Percentiles rank a stretch among this genome's conserved stretches.
Conservation (phyloP, 1,139 yeast species). For the Chernovozyma sophiae-reginae region DNA sequence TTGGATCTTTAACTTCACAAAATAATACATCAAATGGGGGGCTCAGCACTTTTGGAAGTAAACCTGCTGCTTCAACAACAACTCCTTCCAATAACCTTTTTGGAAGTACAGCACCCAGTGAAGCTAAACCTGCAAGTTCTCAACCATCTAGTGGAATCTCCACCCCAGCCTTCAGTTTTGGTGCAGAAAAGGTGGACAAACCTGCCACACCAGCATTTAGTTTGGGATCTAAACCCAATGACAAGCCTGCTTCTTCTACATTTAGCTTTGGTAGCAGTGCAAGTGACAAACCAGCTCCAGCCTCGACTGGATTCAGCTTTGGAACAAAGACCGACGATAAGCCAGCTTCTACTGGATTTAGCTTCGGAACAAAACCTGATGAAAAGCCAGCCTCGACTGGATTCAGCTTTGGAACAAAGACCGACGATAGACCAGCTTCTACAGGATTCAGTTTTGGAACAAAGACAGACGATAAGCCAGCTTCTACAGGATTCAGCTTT, state of each 20-base stretch:
- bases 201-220: constrained; percentile 12
- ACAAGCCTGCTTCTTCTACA: constrained; percentile 10
- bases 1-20: too few relatives aligned
- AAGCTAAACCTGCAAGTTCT: too few relatives aligned
- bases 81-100: too few relatives aligned
- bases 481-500: constrained; percentile 13
- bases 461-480: constrained; percentile 11
- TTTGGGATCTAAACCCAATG: constrained; percentile 13
- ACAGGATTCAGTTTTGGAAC: constrained; percentile 17
- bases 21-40: too few relatives aligned
- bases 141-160: too few relatives aligned
- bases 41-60: too few relatives aligned
- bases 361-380: constrained; percentile 20
- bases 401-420: constrained; percentile 14
- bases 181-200: constrained; percentile 9
- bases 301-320: constrained; percentile 18
- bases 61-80: too few relatives aligned
- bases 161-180: not conserved
- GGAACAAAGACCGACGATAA: constrained; percentile 18
- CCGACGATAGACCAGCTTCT: constrained; percentile 12
- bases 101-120: too few relatives aligned
- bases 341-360: constrained; percentile 13
- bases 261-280: constrained; percentile 10
- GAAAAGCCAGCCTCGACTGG: constrained; percentile 13
- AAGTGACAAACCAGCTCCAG: constrained; percentile 11